A percentile compares a stretch with the other conserved stretches of the same genome.
These are phyloP conservation scores for Paecilomyces niveus DNA, from an alignment of 2,329 filamentous ascomycete species.

Conservation along the genomic window DNA sequence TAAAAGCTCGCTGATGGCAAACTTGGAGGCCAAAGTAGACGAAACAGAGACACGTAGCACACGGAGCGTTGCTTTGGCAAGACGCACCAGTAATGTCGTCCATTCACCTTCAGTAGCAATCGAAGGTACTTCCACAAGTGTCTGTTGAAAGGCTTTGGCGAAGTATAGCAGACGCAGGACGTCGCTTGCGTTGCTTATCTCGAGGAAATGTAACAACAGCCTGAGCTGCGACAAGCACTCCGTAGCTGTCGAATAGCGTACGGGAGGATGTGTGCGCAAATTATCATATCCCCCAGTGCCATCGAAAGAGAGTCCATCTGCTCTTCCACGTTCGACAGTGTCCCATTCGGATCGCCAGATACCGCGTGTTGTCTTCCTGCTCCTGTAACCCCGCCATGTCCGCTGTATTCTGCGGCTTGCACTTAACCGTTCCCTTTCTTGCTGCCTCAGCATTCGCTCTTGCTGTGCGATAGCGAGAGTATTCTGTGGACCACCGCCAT, in stretches of 20 bases:
- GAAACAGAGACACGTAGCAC: conserved; percentile 21
- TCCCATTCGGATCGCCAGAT: conserved; percentile 59
- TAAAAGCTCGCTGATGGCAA: conserved; percentile 26
- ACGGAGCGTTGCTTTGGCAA: conserved; percentile 28
- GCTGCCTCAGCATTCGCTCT: conserved; percentile 72
- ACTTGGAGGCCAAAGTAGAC: conserved; percentile 10
- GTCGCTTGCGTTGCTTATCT: conserved; percentile 40
- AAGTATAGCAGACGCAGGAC: conserved; percentile 38
- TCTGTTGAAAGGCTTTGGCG: conserved; percentile 33
- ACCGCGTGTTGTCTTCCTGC: conserved; percentile 52
- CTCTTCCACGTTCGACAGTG: conserved; percentile 41
- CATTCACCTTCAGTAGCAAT: conserved; percentile 34
- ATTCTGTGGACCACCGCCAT: conserved; percentile 60
- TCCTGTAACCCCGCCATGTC: conserved; percentile 70
- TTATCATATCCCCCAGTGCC: conserved; percentile 35
- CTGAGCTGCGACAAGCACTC: conserved; percentile 49
- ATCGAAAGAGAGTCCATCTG: conserved; percentile 17
- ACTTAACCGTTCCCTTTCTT: conserved; percentile 68
- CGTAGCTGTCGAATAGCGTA: conserved; percentile 26
- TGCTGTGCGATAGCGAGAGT: conserved; percentile 81
- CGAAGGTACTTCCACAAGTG: conserved; percentile 28
- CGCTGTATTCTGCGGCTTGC: conserved; percentile 70
- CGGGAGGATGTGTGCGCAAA: conserved; percentile 42
- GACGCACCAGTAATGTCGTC: conserved; percentile 31
- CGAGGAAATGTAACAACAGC: conserved; percentile 61